Base-by-base conservation (phyloP, 2,329 filamentous ascomycete genomes). In the Paracorniculantispora psalliotae region DNA sequence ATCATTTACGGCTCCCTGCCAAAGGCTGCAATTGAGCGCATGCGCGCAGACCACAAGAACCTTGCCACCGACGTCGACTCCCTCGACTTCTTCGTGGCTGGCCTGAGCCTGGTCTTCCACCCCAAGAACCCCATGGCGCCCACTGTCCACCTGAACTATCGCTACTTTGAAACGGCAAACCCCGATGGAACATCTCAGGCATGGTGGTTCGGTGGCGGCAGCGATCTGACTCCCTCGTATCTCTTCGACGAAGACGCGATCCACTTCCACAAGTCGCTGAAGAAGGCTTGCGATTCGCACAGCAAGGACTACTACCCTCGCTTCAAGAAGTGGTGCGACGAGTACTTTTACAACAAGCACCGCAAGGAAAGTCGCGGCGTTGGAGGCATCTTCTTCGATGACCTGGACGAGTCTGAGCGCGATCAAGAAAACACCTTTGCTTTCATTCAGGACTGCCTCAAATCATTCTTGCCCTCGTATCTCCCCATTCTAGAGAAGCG, bases 131-230 rank as follows among this genome's bases (percentile, higher is more conserved):
- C 94, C 50, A 96, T 96, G 88, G 93, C 93, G 8, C 94, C 94
- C 0, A 99, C 94, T 0, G 94, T 99, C 19, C 94, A 99, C 73
- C 82, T 99, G 66, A 99, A 99, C 79, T 97, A 97, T 80, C 87
- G 94, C 59, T 99, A 99, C 77, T 99, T 99, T 70, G 94, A 99
- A 79, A 99, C 94, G 1, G 89, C 90, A 61, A 89, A 93, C 67
- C 84, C 89, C 9, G 88, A 93, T 67, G 91, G 90, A 46, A 89
- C 81, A 64, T 87, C 81, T 55, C 91, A 93, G 64, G 89, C 92
- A 8, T 99, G 94, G 93, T 99, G 94, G 94, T 99, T 96, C 68
- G 94, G 94, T 63, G 94, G 94, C 53, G 94, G 94, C 59, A 92
- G 91, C 56, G 94, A 99, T 74, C 76, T 99, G 65, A 99, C 94